Evolutionary conservation across 768 basidiomycete genomes (phyloP).

Genomic region (Macrocybe gigantea): DNA sequence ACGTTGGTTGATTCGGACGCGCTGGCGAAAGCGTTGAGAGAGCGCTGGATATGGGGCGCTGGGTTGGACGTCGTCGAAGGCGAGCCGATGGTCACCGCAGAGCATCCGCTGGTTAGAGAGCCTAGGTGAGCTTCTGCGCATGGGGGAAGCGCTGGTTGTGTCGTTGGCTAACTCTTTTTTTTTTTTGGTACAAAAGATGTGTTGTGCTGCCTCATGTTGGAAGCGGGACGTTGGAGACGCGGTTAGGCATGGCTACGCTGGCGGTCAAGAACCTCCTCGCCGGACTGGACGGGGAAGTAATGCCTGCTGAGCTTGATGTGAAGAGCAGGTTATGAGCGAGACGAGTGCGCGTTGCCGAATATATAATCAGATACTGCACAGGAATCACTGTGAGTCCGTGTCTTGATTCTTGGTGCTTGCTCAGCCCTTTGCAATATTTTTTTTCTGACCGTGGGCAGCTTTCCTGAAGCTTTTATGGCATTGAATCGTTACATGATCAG

Average conservation of each 20-base stretch:
- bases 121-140: constrained; percentile 42
- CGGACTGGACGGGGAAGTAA: constrained; percentile 41
- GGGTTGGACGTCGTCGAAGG: constrained; percentile 94
- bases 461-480: no score
- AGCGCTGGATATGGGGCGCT: constrained; percentile 85
- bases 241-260: constrained; percentile 74
- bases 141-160: neutral
- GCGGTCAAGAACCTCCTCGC: constrained; percentile 66
- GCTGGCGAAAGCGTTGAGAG: constrained; percentile 69
- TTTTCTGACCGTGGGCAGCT: no score
- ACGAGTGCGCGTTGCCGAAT: neutral
- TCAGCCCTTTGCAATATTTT: no score
- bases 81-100: constrained; percentile 67
- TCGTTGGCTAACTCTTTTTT: neutral
- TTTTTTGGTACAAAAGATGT: constrained; percentile 39
- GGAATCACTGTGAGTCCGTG: neutral
- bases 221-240: constrained; percentile 82
- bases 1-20: constrained; percentile 89
- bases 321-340: constrained; percentile 7
- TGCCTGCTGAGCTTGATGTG: constrained; percentile 47
- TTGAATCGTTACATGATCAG: no score
- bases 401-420: neutral
- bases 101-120: constrained; percentile 79
- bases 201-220: constrained; percentile 87
- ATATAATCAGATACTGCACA: neutral